A percentile compares a stretch with the other conserved stretches of the same genome.
Evolutionary conservation across 805 yeast species (phyloP).

Genomic region (Lachancea lanzarotensis): DNA sequence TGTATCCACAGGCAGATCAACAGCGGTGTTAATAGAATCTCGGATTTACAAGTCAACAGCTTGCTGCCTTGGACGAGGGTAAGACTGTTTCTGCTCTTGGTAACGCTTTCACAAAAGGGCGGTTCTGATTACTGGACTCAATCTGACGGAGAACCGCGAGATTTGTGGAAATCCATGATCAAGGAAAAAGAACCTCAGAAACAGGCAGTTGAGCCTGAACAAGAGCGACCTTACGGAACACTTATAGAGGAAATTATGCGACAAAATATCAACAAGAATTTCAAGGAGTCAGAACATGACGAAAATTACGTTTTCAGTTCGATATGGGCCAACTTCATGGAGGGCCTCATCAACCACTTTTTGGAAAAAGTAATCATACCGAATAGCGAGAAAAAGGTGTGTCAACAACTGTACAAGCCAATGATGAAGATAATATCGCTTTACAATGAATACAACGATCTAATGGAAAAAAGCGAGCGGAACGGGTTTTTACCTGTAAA

Average conservation of each 20-base stretch:
- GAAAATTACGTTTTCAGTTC: slow-evolving; percentile 33
- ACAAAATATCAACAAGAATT: slow-evolving; percentile 31
- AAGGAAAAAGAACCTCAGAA: slow-evolving; percentile 2
- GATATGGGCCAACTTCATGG: slow-evolving; percentile 36
- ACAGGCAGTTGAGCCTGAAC: not conserved
- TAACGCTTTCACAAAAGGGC: slow-evolving; percentile 29
- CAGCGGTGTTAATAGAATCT: slow-evolving; percentile 24
- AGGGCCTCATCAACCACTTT: slow-evolving; percentile 33
- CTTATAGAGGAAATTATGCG: slow-evolving; percentile 30
- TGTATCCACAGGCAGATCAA: slow-evolving; percentile 30
- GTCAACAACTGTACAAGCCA: slow-evolving; percentile 33
- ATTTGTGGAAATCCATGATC: slow-evolving; percentile 7
- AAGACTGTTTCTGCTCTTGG: slow-evolving; percentile 27
- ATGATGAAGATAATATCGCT: slow-evolving; percentile 34
- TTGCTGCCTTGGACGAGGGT: slow-evolving; percentile 28
- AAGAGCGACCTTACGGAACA: slow-evolving; percentile 15
- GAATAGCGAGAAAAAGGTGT: slow-evolving; percentile 32
- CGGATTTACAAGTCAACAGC: slow-evolving; percentile 18
- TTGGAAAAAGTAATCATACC: slow-evolving; percentile 32
- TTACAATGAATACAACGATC: slow-evolving; percentile 32
- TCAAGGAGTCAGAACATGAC: slow-evolving; percentile 26
- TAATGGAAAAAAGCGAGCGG: slow-evolving; percentile 32
- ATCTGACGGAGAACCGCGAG: slow-evolving; percentile 16
- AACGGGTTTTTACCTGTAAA: slow-evolving; percentile 27
- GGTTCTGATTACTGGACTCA: slow-evolving; percentile 34